Evolutionary conservation across 352 stramenopile species (phyloP).

Genomic region (Blastocystis sp.): DNA sequence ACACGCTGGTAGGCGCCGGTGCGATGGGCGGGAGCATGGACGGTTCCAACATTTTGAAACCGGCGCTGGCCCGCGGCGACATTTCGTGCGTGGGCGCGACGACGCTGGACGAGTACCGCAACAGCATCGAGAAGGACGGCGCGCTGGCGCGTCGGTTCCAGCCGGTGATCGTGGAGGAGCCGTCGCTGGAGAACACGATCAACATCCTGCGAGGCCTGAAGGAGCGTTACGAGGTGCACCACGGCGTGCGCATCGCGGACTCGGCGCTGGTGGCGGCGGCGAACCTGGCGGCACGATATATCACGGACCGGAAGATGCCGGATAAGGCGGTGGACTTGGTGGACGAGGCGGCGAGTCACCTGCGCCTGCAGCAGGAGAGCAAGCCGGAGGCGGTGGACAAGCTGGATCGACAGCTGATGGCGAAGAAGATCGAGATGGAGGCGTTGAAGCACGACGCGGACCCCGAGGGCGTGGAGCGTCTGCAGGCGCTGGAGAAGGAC

Average conservation of each 20-base stretch:
- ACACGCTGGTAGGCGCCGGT: constrained; percentile 84
- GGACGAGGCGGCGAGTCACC: constrained; percentile 83
- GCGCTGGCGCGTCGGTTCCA: constrained; percentile 91
- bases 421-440: constrained; percentile 80
- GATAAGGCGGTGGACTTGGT: constrained; percentile 93
- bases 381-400: constrained; percentile 81
- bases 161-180: constrained; percentile 89
- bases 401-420: constrained; percentile 79
- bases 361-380: constrained; percentile 81
- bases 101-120: constrained; percentile 86
- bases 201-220: constrained; percentile 91
- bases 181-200: constrained; percentile 88
- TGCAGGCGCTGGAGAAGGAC: constrained; percentile 76
- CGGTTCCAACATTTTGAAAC: constrained; percentile 87
- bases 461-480: constrained; percentile 76
- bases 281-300: constrained; percentile 86
- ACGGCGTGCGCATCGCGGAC: constrained; percentile 90
- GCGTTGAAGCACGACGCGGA: constrained; percentile 80
- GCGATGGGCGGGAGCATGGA: constrained; percentile 83
- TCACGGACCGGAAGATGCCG: constrained; percentile 88
- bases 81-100: constrained; percentile 87
- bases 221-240: constrained; percentile 91
- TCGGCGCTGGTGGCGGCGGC: constrained; percentile 86
- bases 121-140: constrained; percentile 92
- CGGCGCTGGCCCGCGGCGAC: constrained; percentile 79